Evolutionary conservation across 495 filamentous ascomycete species (phyloP).

Genomic region (Amniculicola lignicola): DNA sequence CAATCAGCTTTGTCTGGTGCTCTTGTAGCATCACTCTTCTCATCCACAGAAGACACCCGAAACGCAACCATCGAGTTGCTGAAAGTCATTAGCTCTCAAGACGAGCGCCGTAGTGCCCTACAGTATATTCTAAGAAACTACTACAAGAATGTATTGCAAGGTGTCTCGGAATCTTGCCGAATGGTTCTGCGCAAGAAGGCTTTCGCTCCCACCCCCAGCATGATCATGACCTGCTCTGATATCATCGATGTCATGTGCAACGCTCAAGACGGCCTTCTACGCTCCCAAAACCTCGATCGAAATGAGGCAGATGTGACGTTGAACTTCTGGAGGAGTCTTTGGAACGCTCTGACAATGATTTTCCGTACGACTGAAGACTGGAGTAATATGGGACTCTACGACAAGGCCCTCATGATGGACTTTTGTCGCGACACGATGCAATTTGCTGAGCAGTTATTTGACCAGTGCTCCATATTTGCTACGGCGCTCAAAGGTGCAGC

Average conservation of each 20-base stretch:
- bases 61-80: slow-evolving; percentile 74
- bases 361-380: slow-evolving; percentile 79
- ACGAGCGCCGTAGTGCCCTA: slow-evolving; percentile 69
- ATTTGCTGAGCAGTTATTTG: slow-evolving; percentile 79
- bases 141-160: slow-evolving; percentile 60
- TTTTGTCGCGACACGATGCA: slow-evolving; percentile 94
- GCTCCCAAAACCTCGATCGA: slow-evolving; percentile 57
- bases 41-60: slow-evolving; percentile 64
- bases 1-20: slow-evolving; percentile 61
- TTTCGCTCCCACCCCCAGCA: slow-evolving; percentile 64
- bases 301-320: slow-evolving; percentile 62
- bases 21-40: slow-evolving; percentile 67
- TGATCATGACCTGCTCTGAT: slow-evolving; percentile 71
- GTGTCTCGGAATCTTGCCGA: slow-evolving; percentile 58
- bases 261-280: slow-evolving; percentile 71
- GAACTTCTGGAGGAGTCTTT: slow-evolving; percentile 77
- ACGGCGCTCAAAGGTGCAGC: slow-evolving; percentile 56
- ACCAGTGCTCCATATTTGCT: slow-evolving; percentile 74
- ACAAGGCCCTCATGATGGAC: slow-evolving; percentile 75
- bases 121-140: slow-evolving; percentile 62
- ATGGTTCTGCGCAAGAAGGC: slow-evolving; percentile 55
- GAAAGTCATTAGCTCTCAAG: slow-evolving; percentile 71
- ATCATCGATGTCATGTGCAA: slow-evolving; percentile 82
- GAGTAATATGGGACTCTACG: slow-evolving; percentile 59
- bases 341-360: slow-evolving; percentile 74